Evolutionary conservation across 192 early-diverging fungal genomes (phyloP).

Genomic region (Dimargaris verticillata): DNA sequence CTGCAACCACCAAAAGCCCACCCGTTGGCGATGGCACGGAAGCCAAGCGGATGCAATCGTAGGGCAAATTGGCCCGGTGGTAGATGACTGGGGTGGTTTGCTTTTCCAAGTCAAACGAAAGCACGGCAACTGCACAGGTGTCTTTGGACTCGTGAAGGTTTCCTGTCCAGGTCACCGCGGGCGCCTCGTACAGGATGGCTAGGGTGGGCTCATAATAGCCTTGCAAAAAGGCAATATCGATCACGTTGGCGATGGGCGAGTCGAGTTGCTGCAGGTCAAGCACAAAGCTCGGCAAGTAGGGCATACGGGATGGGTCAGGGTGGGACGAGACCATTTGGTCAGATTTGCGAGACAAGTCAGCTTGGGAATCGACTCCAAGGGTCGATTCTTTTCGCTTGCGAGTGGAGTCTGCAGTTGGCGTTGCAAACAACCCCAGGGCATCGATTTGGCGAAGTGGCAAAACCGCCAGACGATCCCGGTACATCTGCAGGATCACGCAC

Average conservation of each 20-base stretch:
- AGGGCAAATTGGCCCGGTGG: constrained; percentile 57
- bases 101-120: constrained; percentile 70
- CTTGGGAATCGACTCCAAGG: neutral
- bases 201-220: constrained; percentile 89
- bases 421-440: constrained; percentile 15
- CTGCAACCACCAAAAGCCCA: constrained; percentile 63
- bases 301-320: constrained; percentile 16
- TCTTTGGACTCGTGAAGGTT: constrained; percentile 36
- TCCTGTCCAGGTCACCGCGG: constrained; percentile 75
- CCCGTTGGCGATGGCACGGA: constrained; percentile 70
- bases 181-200: constrained; percentile 72
- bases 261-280: constrained; percentile 42
- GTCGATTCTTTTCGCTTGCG: neutral
- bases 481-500: constrained; percentile 79
- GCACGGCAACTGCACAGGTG: constrained; percentile 54
- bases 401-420: neutral
- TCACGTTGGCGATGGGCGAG: constrained; percentile 51
- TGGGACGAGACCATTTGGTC: neutral
- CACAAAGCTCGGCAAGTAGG: constrained; percentile 56
- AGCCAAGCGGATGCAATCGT: constrained; percentile 53
- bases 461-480: constrained; percentile 75
- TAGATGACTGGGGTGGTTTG: constrained; percentile 70
- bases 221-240: constrained; percentile 79
- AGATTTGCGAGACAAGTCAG: neutral
- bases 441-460: constrained; percentile 69